Base-by-base conservation (phyloP, 441 rosid genomes). In the Lepidium campestre region DNA sequence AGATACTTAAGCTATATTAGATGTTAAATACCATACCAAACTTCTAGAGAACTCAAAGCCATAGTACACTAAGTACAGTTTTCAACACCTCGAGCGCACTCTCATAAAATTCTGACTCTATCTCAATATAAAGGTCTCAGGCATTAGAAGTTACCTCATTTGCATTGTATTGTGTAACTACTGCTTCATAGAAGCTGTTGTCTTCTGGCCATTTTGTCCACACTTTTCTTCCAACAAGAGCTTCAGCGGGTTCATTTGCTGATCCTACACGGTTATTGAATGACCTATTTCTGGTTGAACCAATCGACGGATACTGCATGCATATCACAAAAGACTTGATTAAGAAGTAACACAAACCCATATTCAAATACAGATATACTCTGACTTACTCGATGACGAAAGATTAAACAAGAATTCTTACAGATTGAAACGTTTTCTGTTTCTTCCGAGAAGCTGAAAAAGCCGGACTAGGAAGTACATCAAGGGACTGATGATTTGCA, bases 181-280 rank as follows among this genome's bases (percentile, higher is more conserved):
- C 86, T 75, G 99, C 99, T 83, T 89, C 91, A 57, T 94, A 94
- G 71, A 91, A 94, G 80, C 58, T 74, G 77, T 91, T 87, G 72
- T 91, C 98, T 55, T 84, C 97, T 39, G 98, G 98, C 98, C 98
- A 94, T 74, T 81, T 89, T 37, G 99, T 91, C 99, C 94, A 86
- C 12, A 91, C 92, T 82, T 81, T 86, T 80, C 81, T 87, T 62
- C 99, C 99, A 29, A 94, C 66, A 54, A 85, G 79, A 40, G 78
- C 75, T 72, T 87, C 91, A 71, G 82, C 79, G 49, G 77, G 81
- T 40, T 76, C 91, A 82, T 78, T 82, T 60, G 72, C 73, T 19
- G 68, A 15, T 75, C 72, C 78, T 52, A 72, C 68, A 50, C 80
- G 87, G 68, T 62, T 84, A 52, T 62, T 67, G 60, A 80, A 78